These are phyloP conservation scores for Sporothrix variecibatus DNA, from an alignment of 2,329 filamentous ascomycete species.

Conservation along the genomic window DNA sequence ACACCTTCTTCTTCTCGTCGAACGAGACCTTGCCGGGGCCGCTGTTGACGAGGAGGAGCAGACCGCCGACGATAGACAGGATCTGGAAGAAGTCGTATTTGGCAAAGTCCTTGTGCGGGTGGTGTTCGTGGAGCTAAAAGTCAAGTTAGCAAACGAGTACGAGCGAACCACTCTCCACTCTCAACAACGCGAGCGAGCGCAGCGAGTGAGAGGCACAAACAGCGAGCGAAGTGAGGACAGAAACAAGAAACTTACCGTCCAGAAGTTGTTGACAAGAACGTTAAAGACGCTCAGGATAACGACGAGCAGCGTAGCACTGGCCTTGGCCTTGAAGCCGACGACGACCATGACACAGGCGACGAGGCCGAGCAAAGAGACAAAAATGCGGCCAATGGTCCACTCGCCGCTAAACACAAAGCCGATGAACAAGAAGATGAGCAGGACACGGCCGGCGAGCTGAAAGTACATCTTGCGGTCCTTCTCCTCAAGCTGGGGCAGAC, in stretches of 20 bases:
- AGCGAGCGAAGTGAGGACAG: not conserved
- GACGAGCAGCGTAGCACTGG: constrained; percentile 92
- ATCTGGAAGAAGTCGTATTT: constrained; percentile 99
- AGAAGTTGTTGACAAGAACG: constrained; percentile 98
- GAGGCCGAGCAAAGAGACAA: constrained; percentile 82
- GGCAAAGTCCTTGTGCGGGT: constrained; percentile 99
- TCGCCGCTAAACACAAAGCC: constrained; percentile 95
- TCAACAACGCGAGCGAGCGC: not conserved
- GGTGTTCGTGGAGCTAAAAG: constrained; percentile 84
- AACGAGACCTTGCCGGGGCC: constrained; percentile 96
- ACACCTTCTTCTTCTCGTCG: constrained; percentile 99
- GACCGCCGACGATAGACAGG: constrained; percentile 94
- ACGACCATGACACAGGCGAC: constrained; percentile 97
- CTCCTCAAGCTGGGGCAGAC: constrained; percentile 90
- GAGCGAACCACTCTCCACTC: not conserved
- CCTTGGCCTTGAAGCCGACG: constrained; percentile 99
- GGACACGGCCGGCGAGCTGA: constrained; percentile 91
- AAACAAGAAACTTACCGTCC: constrained; percentile 71
- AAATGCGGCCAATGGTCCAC: constrained; percentile 85
- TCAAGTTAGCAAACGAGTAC: constrained; percentile 31
- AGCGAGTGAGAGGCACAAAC: not conserved
- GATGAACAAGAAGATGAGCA: constrained; percentile 96
- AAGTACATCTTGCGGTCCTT: constrained; percentile 99
- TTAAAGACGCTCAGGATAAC: constrained; percentile 97
- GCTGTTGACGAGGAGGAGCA: constrained; percentile 96